phyloP scores from a whole-genome alignment of 805 yeast species.

The Lipomyces starkeyi region DNA sequence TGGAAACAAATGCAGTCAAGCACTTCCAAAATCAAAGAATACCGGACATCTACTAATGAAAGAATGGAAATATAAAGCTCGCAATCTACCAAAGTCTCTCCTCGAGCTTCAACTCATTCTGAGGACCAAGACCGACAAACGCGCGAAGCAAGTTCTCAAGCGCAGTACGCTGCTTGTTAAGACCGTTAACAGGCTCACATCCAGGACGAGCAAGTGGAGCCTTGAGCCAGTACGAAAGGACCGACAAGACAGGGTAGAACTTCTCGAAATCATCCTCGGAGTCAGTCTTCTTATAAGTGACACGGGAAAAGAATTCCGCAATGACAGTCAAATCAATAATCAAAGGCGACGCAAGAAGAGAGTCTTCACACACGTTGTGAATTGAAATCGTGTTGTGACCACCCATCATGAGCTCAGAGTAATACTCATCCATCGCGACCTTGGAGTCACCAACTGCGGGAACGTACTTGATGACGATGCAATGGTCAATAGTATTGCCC shows the following conservation, averaged over 20 bases:
- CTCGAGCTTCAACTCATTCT: slow-evolving; percentile 91
- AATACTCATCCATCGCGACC: slow-evolving; percentile 98
- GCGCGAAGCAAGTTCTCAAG: slow-evolving; percentile 89
- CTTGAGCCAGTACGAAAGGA: slow-evolving; percentile 93
- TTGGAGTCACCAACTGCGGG: slow-evolving; percentile 95
- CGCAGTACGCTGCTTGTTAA: slow-evolving; percentile 93
- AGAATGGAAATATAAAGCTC: not conserved
- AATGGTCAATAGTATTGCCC: slow-evolving; percentile 85
- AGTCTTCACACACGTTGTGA: slow-evolving; percentile 96
- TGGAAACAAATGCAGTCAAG: not conserved
- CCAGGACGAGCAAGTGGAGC: slow-evolving; percentile 95
- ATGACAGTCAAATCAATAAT: slow-evolving; percentile 89
- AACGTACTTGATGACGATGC: slow-evolving; percentile 92
- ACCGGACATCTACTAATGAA: not conserved
- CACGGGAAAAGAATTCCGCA: slow-evolving; percentile 89
- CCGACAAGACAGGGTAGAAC: slow-evolving; percentile 84
- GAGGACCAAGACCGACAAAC: slow-evolving; percentile 86
- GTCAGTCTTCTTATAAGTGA: slow-evolving; percentile 68
- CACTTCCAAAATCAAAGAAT: not conserved
- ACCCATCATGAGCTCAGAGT: slow-evolving; percentile 95
- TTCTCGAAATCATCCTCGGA: slow-evolving; percentile 59
- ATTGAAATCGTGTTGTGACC: slow-evolving; percentile 94
- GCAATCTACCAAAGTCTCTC: slow-evolving; percentile 61
- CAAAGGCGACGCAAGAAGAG: slow-evolving; percentile 90
- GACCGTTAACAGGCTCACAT: slow-evolving; percentile 85